Base-by-base conservation (phyloP, 345 rosid species). In the Triadica sebifera region DNA sequence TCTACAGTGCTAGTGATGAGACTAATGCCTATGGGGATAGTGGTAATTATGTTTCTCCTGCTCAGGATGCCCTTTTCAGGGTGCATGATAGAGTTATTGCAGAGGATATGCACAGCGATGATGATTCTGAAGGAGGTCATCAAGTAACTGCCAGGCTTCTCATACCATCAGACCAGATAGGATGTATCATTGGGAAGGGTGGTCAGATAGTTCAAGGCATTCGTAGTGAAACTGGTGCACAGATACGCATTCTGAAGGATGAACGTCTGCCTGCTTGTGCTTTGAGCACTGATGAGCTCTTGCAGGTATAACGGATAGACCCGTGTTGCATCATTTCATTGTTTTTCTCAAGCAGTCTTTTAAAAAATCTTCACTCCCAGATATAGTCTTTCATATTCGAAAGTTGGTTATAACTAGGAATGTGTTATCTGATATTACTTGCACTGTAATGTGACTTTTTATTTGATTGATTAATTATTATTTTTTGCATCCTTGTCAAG, bases 131-230 rank as follows among this genome's bases (percentile, higher is more conserved):
- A 58, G 82, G 79, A 49, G 86, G 82, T 78, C 92, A 78, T 20
- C 88, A 87, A 69, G 85, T 89, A 69, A 85, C 83, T 65, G 94
- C 97, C 6, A 88, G 85, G 78, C 89, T 95, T 69, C 97, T 95
- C 76, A 98, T 95, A 47, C 91, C 97, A 22, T 95, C 99, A 8
- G 98, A 93, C 86, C 99, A 95, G 93, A 93, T 95, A 78, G 99
- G 99, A 58, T 95, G 94, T 79, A 78, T 95, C 74, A 91, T 93
- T 65, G 98, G 99, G 39, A 93, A 89, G 87, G 99, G 97, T 69
- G 99, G 99, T 22, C 92, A 91, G 75, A 89, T 93, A 60, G 94
- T 96, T 69, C 94, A 91, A 79, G 88, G 84, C 69, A 90, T 96
- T 61, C 90, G 98, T 29, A 85, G 85, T 45, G 99, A 96, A n/a